Evolutionary conservation across 2,329 filamentous ascomycete species (phyloP), one percentile per base, ranked within the genome.

Genomic region (Chrysoporthe austroafricana): DNA sequence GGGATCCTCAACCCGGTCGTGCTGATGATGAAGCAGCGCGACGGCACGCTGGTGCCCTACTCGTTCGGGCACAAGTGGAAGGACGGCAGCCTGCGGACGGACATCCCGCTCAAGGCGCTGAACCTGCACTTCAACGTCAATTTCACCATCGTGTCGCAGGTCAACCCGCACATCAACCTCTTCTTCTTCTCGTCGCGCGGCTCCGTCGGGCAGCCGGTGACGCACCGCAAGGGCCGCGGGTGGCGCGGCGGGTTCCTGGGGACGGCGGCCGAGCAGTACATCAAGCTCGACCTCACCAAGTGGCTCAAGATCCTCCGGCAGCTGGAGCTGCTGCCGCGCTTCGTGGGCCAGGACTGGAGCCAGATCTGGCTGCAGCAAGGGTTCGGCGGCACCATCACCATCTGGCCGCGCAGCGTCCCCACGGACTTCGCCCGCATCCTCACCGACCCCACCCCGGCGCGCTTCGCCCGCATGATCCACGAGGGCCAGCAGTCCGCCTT

Each of bases 61-160:
- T 96, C 93, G 0, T 99, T 99, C 76, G 96, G 96, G 0, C 94
- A 98, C 83, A 98, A 98, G 80, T 99, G 96, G 96, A 99, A 99
- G 79, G 96, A 99, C 77, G 96, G 96, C 64, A 96, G 91, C 73
- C 81, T 99, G 65, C 88, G 96, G 48, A 99, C 96, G 1, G 96
- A 99, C 75, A 97, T 99, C 39, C 96, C 96, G 0, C 88, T 99
- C 75, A 96, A 95, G 79, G 91, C 94, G 1, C 85, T 99, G 63
- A 98, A 99, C 77, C 85, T 97, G 1, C 93, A 98, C 76, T 99
- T 99, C 83, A 98, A 98, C 77, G 96, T 98, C 78, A 97, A 97
- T 77, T 99, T 98, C 79, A 95, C 92, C 71, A 94, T 99, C 71
- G 96, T 90, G 73, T 86, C 84, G 72, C 87, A 94, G 80, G 95